Conservation (phyloP, 805 yeast species). For the Metschnikowia cerradonensis region DNA sequence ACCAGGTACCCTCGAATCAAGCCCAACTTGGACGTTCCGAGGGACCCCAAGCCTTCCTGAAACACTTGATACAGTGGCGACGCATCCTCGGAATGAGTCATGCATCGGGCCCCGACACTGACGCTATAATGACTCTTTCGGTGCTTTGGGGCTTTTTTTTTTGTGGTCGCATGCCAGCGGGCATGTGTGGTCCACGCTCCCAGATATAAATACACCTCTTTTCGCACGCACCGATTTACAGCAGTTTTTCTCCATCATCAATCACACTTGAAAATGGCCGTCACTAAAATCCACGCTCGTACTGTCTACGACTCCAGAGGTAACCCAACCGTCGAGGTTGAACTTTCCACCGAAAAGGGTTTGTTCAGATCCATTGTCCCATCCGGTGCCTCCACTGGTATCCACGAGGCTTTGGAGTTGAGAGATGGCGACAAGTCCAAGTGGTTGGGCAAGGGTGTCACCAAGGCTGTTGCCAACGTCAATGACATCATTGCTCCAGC, state of each 20-base stretch:
- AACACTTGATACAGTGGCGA: not conserved
- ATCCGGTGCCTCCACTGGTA: constrained; percentile 99
- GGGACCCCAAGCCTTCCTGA: not conserved
- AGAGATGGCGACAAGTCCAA: constrained; percentile 97
- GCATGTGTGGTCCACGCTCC: constrained; percentile 21
- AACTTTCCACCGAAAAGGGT: constrained; percentile 88
- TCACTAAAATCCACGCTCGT: constrained; percentile 86
- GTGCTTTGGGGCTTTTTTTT: not conserved
- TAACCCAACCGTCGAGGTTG: constrained; percentile 99
- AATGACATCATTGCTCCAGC: constrained; percentile 95
- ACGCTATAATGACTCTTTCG: not conserved
- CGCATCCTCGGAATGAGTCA: not conserved
- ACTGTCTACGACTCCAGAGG: constrained; percentile 99
- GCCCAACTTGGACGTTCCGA: not conserved
- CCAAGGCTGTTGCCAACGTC: constrained; percentile 95
- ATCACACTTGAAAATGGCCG: constrained; percentile 55
- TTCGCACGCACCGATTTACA: constrained; percentile 9
- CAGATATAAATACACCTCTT: constrained; percentile 13
- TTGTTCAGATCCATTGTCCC: constrained; percentile 96
- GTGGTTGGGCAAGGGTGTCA: constrained; percentile 99
- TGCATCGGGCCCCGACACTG: not conserved
- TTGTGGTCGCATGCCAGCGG: constrained; percentile 12
- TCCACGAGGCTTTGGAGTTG: constrained; percentile 96
- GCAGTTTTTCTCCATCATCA: constrained; percentile 9
- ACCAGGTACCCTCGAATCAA: not conserved